Evolutionary conservation across 1,284 basidiomycete species (phyloP), one percentile per base, ranked within the genome.

Genomic region (Coniferiporia sulphurascens): DNA sequence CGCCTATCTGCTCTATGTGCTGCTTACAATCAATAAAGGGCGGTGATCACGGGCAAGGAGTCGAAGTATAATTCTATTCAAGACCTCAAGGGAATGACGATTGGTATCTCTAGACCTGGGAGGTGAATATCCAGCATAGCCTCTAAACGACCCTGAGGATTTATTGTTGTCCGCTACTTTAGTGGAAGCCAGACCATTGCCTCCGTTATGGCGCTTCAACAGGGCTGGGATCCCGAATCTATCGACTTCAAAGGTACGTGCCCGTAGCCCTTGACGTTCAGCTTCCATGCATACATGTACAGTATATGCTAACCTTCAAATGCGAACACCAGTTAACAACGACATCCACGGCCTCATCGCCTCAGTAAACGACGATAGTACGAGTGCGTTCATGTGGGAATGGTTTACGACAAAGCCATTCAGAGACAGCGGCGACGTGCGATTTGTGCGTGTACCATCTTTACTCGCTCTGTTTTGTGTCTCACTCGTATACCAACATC

Each of bases 381-480:
- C 87, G 15, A 88, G 87, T 67, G 89, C 87, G 12, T 93, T 92
- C 73, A 89, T 94, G 84, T 97, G 95, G 94, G 94, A 96, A 72
- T 95, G 91, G 91, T 98, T 97, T 73, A 98, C 96, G 1, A 98
- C 95, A 15, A 98, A 98, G 71, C 95, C 96, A 1, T 97, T 84
- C 67, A 83, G 82, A 13, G 92, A 96, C 71, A 79, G 80, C 13
- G 91, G 91, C 34, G 85, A 94, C 71, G 91, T 88, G 51, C 84
- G 88, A 48, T 94, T 95, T 68, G 89, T 91, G 68, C 64, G 87
- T 81, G 46, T 32, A 9, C 46, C 38, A 19, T 13, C 35, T 36
- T 8, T 52, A 12, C 27, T 41, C 49, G 48, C 45, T 32, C 34
- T 21, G 1, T 46, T 2, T 46, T 19, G 1, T n/a, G 3, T 8